Base-by-base conservation (phyloP, 805 yeast genomes). In the Millerago galiae region DNA sequence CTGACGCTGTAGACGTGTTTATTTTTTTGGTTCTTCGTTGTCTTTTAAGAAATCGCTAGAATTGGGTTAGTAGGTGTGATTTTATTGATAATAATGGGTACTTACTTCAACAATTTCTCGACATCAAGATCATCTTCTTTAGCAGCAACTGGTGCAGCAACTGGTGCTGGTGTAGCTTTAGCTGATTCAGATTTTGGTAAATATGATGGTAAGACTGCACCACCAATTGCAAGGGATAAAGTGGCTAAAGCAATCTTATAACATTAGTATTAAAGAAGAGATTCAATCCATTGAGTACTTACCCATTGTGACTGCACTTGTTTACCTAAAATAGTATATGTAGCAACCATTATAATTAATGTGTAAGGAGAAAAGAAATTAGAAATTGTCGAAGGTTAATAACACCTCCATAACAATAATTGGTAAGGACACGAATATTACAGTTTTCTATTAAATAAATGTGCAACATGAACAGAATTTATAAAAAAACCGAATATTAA, bases 191-290 rank as follows among this genome's bases (percentile, higher is more conserved):
- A 42, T 43, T 52, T 48, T 26, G 51, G 51, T 24, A 54, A 37
- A 35, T 43, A 41, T 8, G 51, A 46, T 15, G 60, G 48, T 30
- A 55, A 50, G 27, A 52, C 53, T 14, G 61, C 62, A 40, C 58
- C 60, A 33, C 58, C 62, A 26, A 59, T 55, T 26, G 65, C 64
- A 14, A 63, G 50, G 17, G 60, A 51, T 14, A 59, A 60, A 25
- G 63, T 58, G 14, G 57, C 61, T 30, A 60, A 52, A 13, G 63
- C 55, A 37, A 60, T 61, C 68, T 62, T 50, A 43, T 6, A 13
- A 13, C 8, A 9, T 38, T 24, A 38, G 40, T 31, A 18, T 3
- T 16, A n/a, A 13, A n/a, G 8, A 15, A 14, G 16, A 14, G 4
- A 10, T 9, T 28, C 18, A 7, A 12, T 10, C 13, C 24, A 18